Evolutionary conservation across 148 eudicot species (phyloP).

Genomic region (Fagopyrum esculentum): DNA sequence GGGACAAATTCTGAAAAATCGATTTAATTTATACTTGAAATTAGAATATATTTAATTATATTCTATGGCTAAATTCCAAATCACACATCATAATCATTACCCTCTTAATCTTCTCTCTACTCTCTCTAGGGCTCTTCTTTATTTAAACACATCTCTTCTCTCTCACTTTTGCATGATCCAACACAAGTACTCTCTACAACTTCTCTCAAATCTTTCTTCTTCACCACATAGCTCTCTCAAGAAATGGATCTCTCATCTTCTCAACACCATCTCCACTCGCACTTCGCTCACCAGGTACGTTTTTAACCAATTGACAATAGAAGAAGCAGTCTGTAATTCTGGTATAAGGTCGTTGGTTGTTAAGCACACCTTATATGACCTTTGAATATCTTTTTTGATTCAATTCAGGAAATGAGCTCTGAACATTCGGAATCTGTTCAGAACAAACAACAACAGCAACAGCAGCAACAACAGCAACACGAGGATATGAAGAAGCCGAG

Average conservation of each 20-base stretch:
- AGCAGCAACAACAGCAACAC: too few relatives aligned
- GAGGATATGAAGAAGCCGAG: slow-evolving; percentile 6
- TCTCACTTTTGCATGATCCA: not conserved
- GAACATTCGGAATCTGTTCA: too few relatives aligned
- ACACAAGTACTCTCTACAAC: not conserved
- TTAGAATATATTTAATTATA: too few relatives aligned
- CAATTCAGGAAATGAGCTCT: not conserved
- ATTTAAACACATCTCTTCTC: not conserved
- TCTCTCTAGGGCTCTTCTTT: not conserved
- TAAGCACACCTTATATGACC: too few relatives aligned
- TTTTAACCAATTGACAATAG: not conserved
- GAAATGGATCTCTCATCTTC: slow-evolving; percentile 1
- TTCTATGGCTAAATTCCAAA: not conserved
- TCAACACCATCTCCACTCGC: not conserved
- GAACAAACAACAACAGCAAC: not conserved
- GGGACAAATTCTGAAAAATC: too few relatives aligned
- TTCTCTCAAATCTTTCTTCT: not conserved
- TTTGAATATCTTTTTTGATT: not conserved
- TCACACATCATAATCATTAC: not conserved
- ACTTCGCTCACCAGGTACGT: slow-evolving; percentile 2
- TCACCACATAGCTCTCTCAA: not conserved
- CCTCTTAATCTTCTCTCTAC: too few relatives aligned
- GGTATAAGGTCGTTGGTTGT: not conserved
- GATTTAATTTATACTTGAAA: too few relatives aligned
- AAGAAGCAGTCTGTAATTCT: not conserved